A percentile compares a stretch with the other conserved stretches of the same genome.
phyloP scores from a whole-genome alignment of 2,329 filamentous ascomycete genomes.

The Delphinella strobiligena region DNA sequence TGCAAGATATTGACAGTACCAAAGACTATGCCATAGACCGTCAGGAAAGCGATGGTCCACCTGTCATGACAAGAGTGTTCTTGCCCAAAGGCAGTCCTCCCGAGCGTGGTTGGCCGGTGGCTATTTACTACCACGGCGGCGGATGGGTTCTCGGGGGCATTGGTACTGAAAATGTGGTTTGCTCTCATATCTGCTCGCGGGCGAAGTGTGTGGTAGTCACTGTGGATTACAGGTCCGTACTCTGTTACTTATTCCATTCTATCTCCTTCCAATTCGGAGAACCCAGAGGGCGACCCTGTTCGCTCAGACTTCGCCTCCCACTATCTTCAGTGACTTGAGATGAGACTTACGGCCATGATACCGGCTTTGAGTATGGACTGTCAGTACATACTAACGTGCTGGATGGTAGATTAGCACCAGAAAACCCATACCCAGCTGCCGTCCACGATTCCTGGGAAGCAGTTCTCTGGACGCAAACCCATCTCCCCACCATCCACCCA shows the following conservation, averaged over 20 bases:
- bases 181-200: not conserved
- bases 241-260: too few species aligned
- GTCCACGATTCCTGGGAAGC: not conserved
- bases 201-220: not conserved
- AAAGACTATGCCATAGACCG: not conserved
- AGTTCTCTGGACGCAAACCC: not conserved
- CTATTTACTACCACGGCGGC: not conserved
- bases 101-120: not conserved
- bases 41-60: not conserved
- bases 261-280: too few species aligned
- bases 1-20: not conserved
- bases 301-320: too few species aligned
- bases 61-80: not conserved
- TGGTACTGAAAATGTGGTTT: not conserved
- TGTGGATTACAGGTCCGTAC: not conserved
- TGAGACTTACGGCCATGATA: too few species aligned
- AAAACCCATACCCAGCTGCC: not conserved
- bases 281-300: too few species aligned
- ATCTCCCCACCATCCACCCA: not conserved
- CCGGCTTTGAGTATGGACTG: too few species aligned
- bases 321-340: too few species aligned
- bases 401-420: not conserved
- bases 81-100: not conserved
- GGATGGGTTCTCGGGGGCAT: not conserved
- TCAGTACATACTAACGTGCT: too few species aligned